phyloP scores from a whole-genome alignment of 768 basidiomycete genomes.

The Pleurotus eryngii region DNA sequence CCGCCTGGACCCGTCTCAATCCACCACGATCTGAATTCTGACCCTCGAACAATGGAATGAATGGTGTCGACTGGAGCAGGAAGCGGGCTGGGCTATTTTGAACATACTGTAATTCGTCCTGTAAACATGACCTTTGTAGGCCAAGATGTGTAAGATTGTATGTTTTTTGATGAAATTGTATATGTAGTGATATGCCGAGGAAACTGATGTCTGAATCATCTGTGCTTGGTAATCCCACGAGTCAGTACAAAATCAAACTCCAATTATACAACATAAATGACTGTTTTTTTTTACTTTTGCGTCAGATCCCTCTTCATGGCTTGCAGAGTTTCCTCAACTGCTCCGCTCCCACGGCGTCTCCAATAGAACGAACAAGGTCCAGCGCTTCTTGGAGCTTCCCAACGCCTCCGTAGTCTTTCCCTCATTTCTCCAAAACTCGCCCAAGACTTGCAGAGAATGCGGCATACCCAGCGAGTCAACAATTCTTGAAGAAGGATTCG shows the following conservation, averaged over 20 bases:
- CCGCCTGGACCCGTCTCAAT: conserved; percentile 85
- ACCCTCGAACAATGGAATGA: conserved; percentile 82
- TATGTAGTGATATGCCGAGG: no score
- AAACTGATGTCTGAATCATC: no score
- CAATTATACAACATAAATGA: background rate
- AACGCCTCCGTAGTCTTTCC: background rate
- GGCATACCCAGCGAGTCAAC: background rate
- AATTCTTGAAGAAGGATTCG: background rate
- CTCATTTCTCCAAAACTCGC: background rate
- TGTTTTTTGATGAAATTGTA: background rate
- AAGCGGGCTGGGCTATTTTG: conserved; percentile 24
- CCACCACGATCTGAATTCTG: conserved; percentile 86
- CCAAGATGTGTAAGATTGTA: background rate
- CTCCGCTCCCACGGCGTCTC: conserved; percentile 4
- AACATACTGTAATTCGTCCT: background rate
- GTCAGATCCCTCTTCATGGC: background rate
- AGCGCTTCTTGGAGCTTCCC: background rate
- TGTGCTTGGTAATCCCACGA: no score
- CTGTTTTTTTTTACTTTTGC: no score
- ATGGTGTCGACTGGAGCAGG: conserved; percentile 60
- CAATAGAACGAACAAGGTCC: background rate
- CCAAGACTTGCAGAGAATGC: conserved; percentile 7
- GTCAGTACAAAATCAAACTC: no score
- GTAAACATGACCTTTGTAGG: background rate
- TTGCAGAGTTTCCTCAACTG: background rate